A percentile compares a stretch with the other conserved stretches of the same genome.
Evolutionary conservation across 1,139 yeast species (phyloP).

Genomic region (Blastobotrys ciferrii): DNA sequence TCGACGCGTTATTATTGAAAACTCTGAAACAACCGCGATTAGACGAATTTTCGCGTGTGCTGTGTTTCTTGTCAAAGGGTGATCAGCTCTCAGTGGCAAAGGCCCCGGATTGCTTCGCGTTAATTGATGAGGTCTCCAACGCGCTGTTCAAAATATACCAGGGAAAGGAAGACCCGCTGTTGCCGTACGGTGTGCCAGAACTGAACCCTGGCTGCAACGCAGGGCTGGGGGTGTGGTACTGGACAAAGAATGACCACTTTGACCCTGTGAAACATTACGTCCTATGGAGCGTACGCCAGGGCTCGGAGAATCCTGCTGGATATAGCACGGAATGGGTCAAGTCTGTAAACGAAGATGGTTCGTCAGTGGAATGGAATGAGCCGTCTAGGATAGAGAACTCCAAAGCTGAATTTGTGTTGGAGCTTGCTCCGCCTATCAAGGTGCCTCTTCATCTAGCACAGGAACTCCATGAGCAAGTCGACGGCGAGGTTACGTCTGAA

Average conservation of each 20-base stretch:
- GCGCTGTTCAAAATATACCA: constrained; percentile 29
- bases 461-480: constrained; percentile 24
- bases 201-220: constrained; percentile 32
- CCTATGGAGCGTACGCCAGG: not conserved
- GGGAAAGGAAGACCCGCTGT: constrained; percentile 11
- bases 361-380: constrained; percentile 27
- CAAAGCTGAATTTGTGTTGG: constrained; percentile 33
- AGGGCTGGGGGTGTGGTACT: constrained; percentile 37
- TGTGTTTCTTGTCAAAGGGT: constrained; percentile 33
- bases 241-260: constrained; percentile 22
- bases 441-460: constrained; percentile 29
- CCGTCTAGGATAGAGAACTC: constrained; percentile 29
- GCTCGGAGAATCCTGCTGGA: constrained; percentile 20
- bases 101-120: constrained; percentile 36
- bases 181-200: constrained; percentile 33
- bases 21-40: constrained; percentile 33
- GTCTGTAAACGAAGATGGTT: constrained; percentile 16
- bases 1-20: constrained; percentile 28
- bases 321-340: constrained; percentile 31
- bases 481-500: not conserved
- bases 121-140: constrained; percentile 34
- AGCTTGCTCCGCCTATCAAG: constrained; percentile 35
- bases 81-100: constrained; percentile 34
- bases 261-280: constrained; percentile 6
- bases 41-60: constrained; percentile 32